A percentile compares a stretch with the other conserved stretches of the same genome.
phyloP scores from a whole-genome alignment of 2,329 filamentous ascomycete genomes.

The Cladosporium halotolerans region DNA sequence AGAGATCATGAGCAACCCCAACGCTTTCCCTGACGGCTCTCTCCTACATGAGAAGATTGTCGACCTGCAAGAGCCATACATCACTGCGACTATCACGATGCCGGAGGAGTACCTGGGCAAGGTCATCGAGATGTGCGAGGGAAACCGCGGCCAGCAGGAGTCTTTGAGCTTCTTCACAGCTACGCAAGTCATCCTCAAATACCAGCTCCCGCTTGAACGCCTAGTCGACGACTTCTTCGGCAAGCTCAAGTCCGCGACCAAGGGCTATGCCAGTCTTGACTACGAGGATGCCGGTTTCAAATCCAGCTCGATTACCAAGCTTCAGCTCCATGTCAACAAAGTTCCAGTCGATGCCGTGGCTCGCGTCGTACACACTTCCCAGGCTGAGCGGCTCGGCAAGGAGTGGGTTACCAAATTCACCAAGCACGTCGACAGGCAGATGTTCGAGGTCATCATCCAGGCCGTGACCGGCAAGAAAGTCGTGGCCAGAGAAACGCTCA shows the following conservation, averaged over 20 bases:
- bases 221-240: constrained; percentile 97
- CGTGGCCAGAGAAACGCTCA: constrained; percentile 87
- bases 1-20: constrained; percentile 75
- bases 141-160: constrained; percentile 79
- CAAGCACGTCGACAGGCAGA: constrained; percentile 89
- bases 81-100: constrained; percentile 77
- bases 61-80: constrained; percentile 67
- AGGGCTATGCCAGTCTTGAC: constrained; percentile 91
- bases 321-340: constrained; percentile 92
- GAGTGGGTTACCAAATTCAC: constrained; percentile 95
- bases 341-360: constrained; percentile 87
- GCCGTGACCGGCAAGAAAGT: constrained; percentile 76
- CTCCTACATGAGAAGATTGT: constrained; percentile 48
- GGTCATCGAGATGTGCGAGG: constrained; percentile 90
- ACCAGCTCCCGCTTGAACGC: constrained; percentile 79
- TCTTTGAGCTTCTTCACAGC: constrained; percentile 86
- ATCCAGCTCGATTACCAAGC: constrained; percentile 71
- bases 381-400: constrained; percentile 72
- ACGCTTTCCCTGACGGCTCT: constrained; percentile 75
- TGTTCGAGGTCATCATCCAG: constrained; percentile 96
- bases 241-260: constrained; percentile 87
- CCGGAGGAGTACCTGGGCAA: constrained; percentile 91
- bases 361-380: constrained; percentile 77
- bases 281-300: constrained; percentile 94
- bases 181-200: constrained; percentile 90